Base-by-base conservation (phyloP, 2,329 filamentous ascomycete genomes). In the Xylaria sp. region DNA sequence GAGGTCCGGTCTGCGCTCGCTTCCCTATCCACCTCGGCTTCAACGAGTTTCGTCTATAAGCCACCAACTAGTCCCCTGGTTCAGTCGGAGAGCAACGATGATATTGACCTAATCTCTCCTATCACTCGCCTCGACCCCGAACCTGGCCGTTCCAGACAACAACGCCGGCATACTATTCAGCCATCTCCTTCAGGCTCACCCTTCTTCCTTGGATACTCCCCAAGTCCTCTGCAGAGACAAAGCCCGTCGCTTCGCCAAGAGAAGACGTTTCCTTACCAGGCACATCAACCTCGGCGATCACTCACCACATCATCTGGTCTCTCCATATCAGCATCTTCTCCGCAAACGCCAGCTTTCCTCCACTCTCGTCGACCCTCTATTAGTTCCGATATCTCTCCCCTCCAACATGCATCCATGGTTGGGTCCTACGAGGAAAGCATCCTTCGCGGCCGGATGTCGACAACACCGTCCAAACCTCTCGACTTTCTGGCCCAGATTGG, bases 391-490 rank as follows among this genome's bases (percentile, higher is more conserved):
- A 79, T 83, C 2, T 92, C 92, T 2, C 89, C 92, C 3, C 80
- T 95, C 28, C 91, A 94, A 60, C 92, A 96, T 76, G 94, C 94
- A 8, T 94, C 94, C 3, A 96, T 99, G 91, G 94, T 98, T 2
- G 95, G 95, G 2, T 97, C 94, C 1, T 99, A 97, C 70, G 95
- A 99, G 77, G 95, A 99, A 78, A 97, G 93, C 28, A 97, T 99
- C 63, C 81, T 99, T 1, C 88, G 92, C 49, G 95, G 95, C 40
- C 88, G 95, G 65, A 99, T 99, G 95, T 98, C 95, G 28, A 97
- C 94, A 1, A 95, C 89, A 2, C 94, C 95, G 0, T 98, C 94
- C 0, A 94, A 92, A 68, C 94, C 95, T 5, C 81, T 99, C 5
- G 89, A 97, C 68, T 99, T 99, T 72, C 84, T 96, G 5, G 95